Base-by-base conservation (phyloP, 441 rosid genomes). In the Mallotus japonicus region DNA sequence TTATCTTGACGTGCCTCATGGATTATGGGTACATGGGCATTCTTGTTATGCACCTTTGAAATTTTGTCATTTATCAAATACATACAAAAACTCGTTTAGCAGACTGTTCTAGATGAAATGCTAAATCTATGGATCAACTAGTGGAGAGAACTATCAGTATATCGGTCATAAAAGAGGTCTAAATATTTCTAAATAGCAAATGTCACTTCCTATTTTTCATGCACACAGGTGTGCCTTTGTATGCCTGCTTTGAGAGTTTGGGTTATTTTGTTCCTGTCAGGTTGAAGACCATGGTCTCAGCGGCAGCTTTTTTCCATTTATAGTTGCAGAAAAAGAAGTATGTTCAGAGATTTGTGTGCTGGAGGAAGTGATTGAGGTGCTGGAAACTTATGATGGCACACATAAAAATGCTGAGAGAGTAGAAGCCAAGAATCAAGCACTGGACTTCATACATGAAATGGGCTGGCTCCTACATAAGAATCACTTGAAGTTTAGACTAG, bases 401-500 rank as follows among this genome's bases (percentile, higher is more conserved):
- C 61, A 61, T 50, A 75, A 42, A 19, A 70, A 50, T 68, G 60
- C 70, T 61, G 82, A 68, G 61, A 78, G 72, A 69, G 47, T 75
- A 55, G 92, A 84, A 61, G 81, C 81, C 76, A 86, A 73, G 75
- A 80, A 86, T 73, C 87, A 77, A 83, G 96, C 90, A 56, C 73
- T 90, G 84, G 90, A 90, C 67, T 92, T 90, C 79, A 75, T 92
- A 69, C 89, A 90, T 72, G 97, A 90, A 81, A 81, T 92, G 79
- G 97, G 97, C 59, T 92, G 97, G 97, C 87, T 92, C 67, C 88
- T 92, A 69, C 96, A 90, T 77, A 84, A 92, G 84, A 82, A 84
- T 74, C 86, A 76, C 59, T 77, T 80, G 59, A 85, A 79, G 69
- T 69, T 75, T 73, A 86, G 86, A 77, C 69, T 89, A 49, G 85